These are phyloP conservation scores for Pseudogymnoascus sp. DNA, from an alignment of 2,329 filamentous ascomycete species.

Conservation along the genomic window DNA sequence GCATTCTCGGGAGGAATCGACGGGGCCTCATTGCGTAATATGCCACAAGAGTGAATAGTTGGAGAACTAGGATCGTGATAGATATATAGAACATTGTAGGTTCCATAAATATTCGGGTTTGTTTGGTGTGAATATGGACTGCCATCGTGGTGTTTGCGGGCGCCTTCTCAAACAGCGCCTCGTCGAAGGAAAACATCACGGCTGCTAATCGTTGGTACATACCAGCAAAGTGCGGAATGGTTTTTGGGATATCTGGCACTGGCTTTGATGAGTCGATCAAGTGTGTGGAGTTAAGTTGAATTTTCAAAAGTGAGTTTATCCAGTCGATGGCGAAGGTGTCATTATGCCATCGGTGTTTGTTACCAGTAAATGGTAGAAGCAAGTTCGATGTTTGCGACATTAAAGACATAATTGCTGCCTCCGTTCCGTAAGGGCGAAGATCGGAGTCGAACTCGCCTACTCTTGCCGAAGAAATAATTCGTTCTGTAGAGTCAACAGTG, in stretches of 20 bases:
- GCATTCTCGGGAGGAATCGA: slow-evolving; percentile 41
- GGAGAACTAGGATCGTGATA: slow-evolving; percentile 35
- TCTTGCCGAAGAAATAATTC: slow-evolving; percentile 22
- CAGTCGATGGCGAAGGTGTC: slow-evolving; percentile 37
- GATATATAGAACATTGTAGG: slow-evolving; percentile 37
- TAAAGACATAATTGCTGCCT: background rate
- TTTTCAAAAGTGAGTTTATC: slow-evolving; percentile 38
- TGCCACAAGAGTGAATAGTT: slow-evolving; percentile 34
- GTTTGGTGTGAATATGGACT: slow-evolving; percentile 15
- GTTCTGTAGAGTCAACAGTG: slow-evolving; percentile 28
- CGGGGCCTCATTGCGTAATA: slow-evolving; percentile 37
- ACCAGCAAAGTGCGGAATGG: slow-evolving; percentile 21
- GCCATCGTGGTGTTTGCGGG: slow-evolving; percentile 15
- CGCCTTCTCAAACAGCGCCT: slow-evolving; percentile 30
- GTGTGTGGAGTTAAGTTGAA: slow-evolving; percentile 23
- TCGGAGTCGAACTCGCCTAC: slow-evolving; percentile 10
- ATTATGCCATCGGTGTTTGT: slow-evolving; percentile 37
- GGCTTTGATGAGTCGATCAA: slow-evolving; percentile 31
- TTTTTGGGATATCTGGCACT: slow-evolving; percentile 27
- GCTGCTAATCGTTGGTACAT: slow-evolving; percentile 35
- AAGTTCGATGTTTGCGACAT: background rate
- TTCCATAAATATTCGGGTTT: slow-evolving; percentile 42
- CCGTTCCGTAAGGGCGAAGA: background rate
- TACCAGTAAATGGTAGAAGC: background rate
- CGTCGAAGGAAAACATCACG: slow-evolving; percentile 36